Base-by-base conservation (phyloP, 768 basidiomycete genomes). In the Leccinum ochraceum region DNA sequence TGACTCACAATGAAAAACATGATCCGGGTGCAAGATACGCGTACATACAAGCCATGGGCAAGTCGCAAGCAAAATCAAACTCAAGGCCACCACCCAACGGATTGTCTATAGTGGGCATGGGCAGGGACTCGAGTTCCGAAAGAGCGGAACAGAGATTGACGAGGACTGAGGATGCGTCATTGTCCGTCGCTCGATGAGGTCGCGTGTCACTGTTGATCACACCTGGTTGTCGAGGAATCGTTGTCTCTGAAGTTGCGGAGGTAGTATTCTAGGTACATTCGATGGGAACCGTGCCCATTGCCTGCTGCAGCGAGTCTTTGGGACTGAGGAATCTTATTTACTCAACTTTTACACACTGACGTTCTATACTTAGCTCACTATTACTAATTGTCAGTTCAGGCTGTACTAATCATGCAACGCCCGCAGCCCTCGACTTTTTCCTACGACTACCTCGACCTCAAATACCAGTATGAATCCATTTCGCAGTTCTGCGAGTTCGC, bases 41-140 rank as follows among this genome's bases (percentile, higher is more conserved):
- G 30, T 34, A 34, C 34, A 13, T 34, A 34, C 34, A 36, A 13
- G 34, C 34, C 13, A 36, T 14, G 34, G 0, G 34, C 13, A 13
- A 36, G 34, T 36, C 34, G 13, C 34, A 36, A 36, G 34, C 34
- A 36, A 36, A 36, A 5, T 14, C 34, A 36, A 36, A 13, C 4
- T 36, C 34, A 14, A 36, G 34, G 11, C 34, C 34, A 36, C 34
- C 13, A 13, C 34, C 34, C 34, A 36, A 36, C 34, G 34, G 92
- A 0, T 95, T 95, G 71, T 97, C 95, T 37, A 98, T 90, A 4
- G 94, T 95, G 3, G 94, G 95, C 78, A 95, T 84, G 6, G 89
- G 89, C 36, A 96, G 77, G 48, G 80, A 78, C 75, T 95, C 94
- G n/a, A 98, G 82, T 67, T 83, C 84, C 30, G 82, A 80, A 44